phyloP scores from a whole-genome alignment of 768 basidiomycete genomes.

The Suillus cothurnatus region DNA sequence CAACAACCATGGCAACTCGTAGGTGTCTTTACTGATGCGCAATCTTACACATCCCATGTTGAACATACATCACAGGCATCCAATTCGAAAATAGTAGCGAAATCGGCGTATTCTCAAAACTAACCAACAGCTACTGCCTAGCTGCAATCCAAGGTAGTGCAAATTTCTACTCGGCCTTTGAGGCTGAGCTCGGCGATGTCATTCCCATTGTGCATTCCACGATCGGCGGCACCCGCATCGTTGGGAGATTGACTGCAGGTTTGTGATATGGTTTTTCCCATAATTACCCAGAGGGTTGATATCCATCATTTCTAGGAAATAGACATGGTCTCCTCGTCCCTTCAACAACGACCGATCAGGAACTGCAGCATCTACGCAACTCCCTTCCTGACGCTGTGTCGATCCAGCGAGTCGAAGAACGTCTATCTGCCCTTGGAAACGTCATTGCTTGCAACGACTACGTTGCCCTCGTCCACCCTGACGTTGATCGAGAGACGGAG shows the following conservation, averaged over 20 bases:
- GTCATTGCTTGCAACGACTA: conserved; percentile 99
- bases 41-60: conserved; percentile 9
- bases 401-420: conserved; percentile 96
- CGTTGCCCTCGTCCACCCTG: conserved; percentile 98
- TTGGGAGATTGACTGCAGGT: conserved; percentile 94
- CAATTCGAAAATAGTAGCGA: conserved; percentile 96
- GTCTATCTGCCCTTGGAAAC: conserved; percentile 95
- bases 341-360: conserved; percentile 94
- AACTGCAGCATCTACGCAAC: conserved; percentile 96
- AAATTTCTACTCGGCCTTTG: conserved; percentile 98
- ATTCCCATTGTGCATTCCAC: conserved; percentile 96
- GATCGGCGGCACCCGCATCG: conserved; percentile 91
- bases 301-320: conserved; percentile 60
- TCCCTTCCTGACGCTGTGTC: conserved; percentile 91
- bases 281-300: neutral
- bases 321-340: conserved; percentile 97
- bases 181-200: conserved; percentile 90
- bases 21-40: conserved; percentile 25
- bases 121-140: conserved; percentile 98
- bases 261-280: conserved; percentile 13
- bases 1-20: conserved; percentile 64
- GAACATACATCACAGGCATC: conserved; percentile 54
- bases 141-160: conserved; percentile 91
- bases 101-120: conserved; percentile 95
- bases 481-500: conserved; percentile 97